Evolutionary conservation across 768 basidiomycete genomes (phyloP).

Genomic region (Agaricus subrufescens): DNA sequence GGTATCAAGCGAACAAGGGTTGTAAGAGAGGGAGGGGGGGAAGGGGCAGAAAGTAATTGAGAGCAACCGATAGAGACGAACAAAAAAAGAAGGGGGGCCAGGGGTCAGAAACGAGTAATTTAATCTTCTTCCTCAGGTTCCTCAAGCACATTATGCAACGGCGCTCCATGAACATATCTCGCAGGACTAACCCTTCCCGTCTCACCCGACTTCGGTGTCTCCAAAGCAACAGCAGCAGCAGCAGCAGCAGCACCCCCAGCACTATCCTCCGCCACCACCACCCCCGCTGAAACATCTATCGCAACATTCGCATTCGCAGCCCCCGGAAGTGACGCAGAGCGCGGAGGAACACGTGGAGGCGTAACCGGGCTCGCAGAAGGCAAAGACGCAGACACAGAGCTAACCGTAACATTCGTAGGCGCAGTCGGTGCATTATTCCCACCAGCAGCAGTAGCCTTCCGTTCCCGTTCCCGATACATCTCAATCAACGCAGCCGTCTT

Average conservation of each 20-base stretch:
- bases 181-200: constrained; percentile 58
- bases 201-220: constrained; percentile 19
- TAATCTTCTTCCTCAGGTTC: constrained; percentile 65
- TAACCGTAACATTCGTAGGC: constrained; percentile 7
- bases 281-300: not conserved
- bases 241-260: too few relatives aligned
- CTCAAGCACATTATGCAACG: constrained; percentile 81
- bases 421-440: constrained; percentile 16
- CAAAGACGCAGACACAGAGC: constrained; percentile 16
- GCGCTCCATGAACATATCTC: constrained; percentile 80
- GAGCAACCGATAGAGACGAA: too few relatives aligned
- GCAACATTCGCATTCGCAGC: not conserved
- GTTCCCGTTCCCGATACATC: constrained; percentile 78
- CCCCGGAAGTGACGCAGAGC: constrained; percentile 2
- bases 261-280: not conserved
- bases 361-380: constrained; percentile 19
- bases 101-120: too few relatives aligned
- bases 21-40: too few relatives aligned
- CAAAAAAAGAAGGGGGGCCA: too few relatives aligned
- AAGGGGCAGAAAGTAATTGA: too few relatives aligned
- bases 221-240: not conserved
- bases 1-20: too few relatives aligned
- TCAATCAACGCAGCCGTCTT: constrained; percentile 79
- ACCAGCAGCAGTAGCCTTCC: constrained; percentile 28
- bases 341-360: constrained; percentile 21